phyloP scores from a whole-genome alignment of 2,329 filamentous ascomycete species.

The Xenoacremonium recifei region DNA sequence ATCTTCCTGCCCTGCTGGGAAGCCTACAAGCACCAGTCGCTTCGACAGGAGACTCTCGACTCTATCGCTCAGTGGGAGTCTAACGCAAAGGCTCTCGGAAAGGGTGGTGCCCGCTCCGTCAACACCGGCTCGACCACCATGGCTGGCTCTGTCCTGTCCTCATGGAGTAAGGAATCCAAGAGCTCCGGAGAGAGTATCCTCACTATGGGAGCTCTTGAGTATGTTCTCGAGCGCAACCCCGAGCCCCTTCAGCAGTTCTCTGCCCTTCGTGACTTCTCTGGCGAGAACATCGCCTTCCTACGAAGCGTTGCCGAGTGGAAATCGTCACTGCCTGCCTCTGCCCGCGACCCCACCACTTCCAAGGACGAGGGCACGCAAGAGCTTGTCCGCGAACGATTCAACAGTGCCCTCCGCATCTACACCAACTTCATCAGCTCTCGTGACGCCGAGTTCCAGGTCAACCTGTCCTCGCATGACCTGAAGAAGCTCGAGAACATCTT shows the following conservation, averaged over 20 bases:
- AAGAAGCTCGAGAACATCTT: constrained; percentile 56
- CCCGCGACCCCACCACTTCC: constrained; percentile 21
- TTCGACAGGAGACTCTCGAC: constrained; percentile 47
- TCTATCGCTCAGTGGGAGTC: constrained; percentile 49
- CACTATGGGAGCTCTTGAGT: constrained; percentile 60
- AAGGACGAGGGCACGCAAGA: constrained; percentile 24
- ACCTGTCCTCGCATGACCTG: constrained; percentile 58
- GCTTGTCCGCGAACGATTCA: constrained; percentile 50
- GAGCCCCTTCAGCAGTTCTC: constrained; percentile 60
- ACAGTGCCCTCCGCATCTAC: constrained; percentile 51
- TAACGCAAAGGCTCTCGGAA: constrained; percentile 33
- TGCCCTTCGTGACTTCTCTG: constrained; percentile 62
- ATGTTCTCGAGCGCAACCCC: constrained; percentile 55
- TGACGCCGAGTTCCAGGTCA: constrained; percentile 63
- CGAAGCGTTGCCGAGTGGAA: constrained; percentile 50
- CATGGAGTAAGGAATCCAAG: constrained; percentile 34
- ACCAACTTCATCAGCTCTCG: constrained; percentile 25
- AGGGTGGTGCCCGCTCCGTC: constrained; percentile 31
- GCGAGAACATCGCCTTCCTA: constrained; percentile 67
- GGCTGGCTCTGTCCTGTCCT: constrained; percentile 35
- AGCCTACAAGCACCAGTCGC: constrained; percentile 44
- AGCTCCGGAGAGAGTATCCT: constrained; percentile 45
- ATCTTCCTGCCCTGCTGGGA: constrained; percentile 63
- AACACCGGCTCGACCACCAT: constrained; percentile 31
- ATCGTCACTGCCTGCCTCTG: constrained; percentile 24